Base-by-base conservation (phyloP, 2,329 filamentous ascomycete genomes). In the Arthrocladium fulminans region DNA sequence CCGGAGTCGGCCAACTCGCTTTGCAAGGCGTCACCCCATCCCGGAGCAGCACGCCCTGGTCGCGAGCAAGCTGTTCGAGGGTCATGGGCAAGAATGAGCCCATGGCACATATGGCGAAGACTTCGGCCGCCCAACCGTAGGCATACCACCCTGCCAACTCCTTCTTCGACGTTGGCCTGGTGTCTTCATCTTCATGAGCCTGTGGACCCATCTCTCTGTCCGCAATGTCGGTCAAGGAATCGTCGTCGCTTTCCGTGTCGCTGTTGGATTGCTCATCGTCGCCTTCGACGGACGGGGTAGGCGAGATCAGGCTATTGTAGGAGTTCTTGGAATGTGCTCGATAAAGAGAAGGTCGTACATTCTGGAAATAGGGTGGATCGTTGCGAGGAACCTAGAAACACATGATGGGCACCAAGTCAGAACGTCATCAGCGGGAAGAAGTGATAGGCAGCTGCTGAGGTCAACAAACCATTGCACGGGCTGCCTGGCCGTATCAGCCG, bases 121-220 rank as follows among this genome's bases (percentile, higher is more conserved):
- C 90, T 70, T 98, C 92, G 17, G 90, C 88, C 20, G 92, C 92
- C 75, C 94, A 97, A 35, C 86, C 86, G 71, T 97, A 97, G 64
- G 84, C 84, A 68, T 97, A 98, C 86, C 94, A 98, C 59, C 90
- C 92, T 32, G 81, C 74, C 51, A 97, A 77, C 75, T 98, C 92
- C 66, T 85, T 90, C 58, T 71, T 72, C 65, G 86, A 95, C 8
- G 92, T 97, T 48, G 85, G 79, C n/a, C 90, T 77, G 20, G 81
- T 86, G 66, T 98, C 92, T 65, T 97, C 88, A 53, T 86, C 88
- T 2, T 75, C 74, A 65, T 94, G 95, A 49, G 49, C 65, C 65
- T 54, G 54, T 56, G 54, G 53, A 54, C 55, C 49, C 44, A 32
- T 54, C 49, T 48, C 52, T 39, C 29, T 52, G 46, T 41, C 60